Evolutionary conservation across 2,329 filamentous ascomycete genomes (phyloP).

Genomic region (Paraconiothyrium brasiliense): DNA sequence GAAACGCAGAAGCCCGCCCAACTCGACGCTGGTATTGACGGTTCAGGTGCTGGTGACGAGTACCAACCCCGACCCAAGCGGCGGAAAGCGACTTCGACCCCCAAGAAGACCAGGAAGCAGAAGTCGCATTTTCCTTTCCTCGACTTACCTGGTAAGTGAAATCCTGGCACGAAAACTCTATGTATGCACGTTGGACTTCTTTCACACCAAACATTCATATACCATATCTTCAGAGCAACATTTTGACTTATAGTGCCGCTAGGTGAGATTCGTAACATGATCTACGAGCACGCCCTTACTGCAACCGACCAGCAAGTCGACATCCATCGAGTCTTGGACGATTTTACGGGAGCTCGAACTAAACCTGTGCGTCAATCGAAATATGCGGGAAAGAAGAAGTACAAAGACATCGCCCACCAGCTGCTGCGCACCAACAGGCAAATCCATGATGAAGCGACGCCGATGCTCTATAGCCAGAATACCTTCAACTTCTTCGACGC

Average conservation of each 20-base stretch:
- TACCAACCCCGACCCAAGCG: background rate
- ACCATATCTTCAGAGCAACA: background rate
- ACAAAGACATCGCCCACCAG: background rate
- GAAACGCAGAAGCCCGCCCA: background rate
- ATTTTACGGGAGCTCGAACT: background rate
- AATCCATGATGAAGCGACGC: background rate
- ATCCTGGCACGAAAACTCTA: too few species aligned
- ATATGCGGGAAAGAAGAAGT: background rate
- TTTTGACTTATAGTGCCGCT: background rate
- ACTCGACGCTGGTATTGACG: background rate
- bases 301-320: background rate
- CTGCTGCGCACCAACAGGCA: background rate
- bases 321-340: background rate
- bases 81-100: background rate
- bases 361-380: background rate
- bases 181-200: too few species aligned
- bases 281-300: background rate
- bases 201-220: background rate
- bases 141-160: background rate
- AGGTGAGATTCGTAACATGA: constrained; percentile 1
- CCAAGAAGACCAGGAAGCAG: background rate
- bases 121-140: background rate
- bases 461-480: background rate
- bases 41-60: background rate
- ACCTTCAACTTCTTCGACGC: background rate